These are phyloP conservation scores for Dioscorea cayenensis DNA, from an alignment of 116 monocot genomes.

Conservation along the genomic window DNA sequence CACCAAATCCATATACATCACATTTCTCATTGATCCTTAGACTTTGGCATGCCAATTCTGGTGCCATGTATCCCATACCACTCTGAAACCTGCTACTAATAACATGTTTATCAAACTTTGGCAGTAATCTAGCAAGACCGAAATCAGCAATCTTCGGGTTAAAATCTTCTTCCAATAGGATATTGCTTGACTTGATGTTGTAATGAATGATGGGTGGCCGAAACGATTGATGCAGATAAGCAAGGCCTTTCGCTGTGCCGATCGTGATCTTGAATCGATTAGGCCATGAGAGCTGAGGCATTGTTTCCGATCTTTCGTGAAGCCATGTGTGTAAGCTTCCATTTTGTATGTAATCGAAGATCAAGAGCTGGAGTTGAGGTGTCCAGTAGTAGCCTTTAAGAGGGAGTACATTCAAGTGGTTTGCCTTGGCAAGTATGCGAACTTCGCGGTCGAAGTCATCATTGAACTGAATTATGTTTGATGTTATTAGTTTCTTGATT, in stretches of 20 bases:
- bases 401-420: conserved; percentile 67
- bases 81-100: conserved; percentile 32
- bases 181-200: conserved; percentile 66
- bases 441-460: conserved; percentile 79
- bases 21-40: conserved; percentile 64
- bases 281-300: conserved; percentile 39
- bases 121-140: conserved; percentile 56
- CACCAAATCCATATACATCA: conserved; percentile 73
- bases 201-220: conserved; percentile 70
- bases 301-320: conserved; percentile 9
- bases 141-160: conserved; percentile 59
- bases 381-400: conserved; percentile 86
- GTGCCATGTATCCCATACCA: conserved; percentile 58
- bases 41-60: conserved; percentile 65
- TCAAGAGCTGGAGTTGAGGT: conserved; percentile 61
- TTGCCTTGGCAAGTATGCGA: conserved; percentile 53
- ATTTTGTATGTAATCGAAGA: conserved; percentile 43
- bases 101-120: conserved; percentile 34
- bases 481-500: conserved; percentile 53
- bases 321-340: conserved; percentile 49
- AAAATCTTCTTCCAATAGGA: conserved; percentile 41
- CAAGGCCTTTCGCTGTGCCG: conserved; percentile 54
- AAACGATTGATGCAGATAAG: conserved; percentile 65
- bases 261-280: conserved; percentile 62
- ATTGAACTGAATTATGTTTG: conserved; percentile 39